phyloP scores from a whole-genome alignment of 495 filamentous ascomycete species.

The Hyaloscypha hepaticicola region DNA sequence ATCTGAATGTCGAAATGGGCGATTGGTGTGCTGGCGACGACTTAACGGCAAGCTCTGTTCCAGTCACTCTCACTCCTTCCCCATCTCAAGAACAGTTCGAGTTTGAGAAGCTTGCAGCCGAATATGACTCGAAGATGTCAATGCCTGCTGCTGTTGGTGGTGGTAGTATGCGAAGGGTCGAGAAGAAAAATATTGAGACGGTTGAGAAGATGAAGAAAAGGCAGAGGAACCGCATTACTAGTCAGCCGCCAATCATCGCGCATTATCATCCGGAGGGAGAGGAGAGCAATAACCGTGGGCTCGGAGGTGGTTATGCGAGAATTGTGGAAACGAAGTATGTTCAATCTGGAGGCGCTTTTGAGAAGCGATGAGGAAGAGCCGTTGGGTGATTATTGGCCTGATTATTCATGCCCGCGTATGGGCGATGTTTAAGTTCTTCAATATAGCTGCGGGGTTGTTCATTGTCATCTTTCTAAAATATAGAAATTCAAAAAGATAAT shows the following conservation, averaged over 20 bases:
- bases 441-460: too few species aligned
- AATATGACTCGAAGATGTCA: background rate
- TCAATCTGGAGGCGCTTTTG: slow-evolving; percentile 41
- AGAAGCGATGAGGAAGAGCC: slow-evolving; percentile 27
- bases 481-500: too few species aligned
- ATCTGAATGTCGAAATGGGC: slow-evolving; percentile 47
- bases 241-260: slow-evolving; percentile 48
- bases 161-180: background rate
- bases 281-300: slow-evolving; percentile 43
- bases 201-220: background rate
- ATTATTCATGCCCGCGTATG: slow-evolving; percentile 19
- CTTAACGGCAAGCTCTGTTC: background rate
- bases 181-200: background rate
- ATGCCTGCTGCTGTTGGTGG: background rate
- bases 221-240: slow-evolving; percentile 41
- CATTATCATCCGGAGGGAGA: slow-evolving; percentile 42
- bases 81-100: background rate
- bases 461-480: too few species aligned
- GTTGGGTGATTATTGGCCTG: slow-evolving; percentile 44
- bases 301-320: slow-evolving; percentile 44
- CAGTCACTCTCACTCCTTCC: background rate
- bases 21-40: slow-evolving; percentile 45
- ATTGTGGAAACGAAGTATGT: slow-evolving; percentile 45
- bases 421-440: too few species aligned
- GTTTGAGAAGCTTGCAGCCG: background rate